phyloP scores from a whole-genome alignment of 2,329 filamentous ascomycete species.

The Aplosporella prunicola region DNA sequence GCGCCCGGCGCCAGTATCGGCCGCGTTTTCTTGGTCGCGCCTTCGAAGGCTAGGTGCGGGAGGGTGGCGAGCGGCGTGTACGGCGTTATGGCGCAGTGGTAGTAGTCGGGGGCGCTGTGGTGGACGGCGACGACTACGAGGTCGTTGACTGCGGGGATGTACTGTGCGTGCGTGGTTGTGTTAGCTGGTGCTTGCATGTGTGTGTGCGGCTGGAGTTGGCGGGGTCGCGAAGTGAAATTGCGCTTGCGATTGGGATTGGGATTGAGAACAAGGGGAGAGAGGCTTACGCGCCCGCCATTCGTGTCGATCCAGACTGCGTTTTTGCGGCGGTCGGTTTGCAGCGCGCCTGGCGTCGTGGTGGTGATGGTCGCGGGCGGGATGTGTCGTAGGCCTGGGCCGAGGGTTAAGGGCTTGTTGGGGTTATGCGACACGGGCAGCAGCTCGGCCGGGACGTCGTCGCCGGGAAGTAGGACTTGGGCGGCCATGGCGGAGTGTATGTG shows the following conservation, averaged over 20 bases:
- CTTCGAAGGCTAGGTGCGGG: conserved; percentile 85
- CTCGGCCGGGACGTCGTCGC: conserved; percentile 60
- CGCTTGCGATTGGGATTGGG: conserved; percentile 18
- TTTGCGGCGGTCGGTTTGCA: conserved; percentile 61
- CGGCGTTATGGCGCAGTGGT: conserved; percentile 66
- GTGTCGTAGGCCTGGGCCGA: conserved; percentile 77
- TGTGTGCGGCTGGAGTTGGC: not conserved
- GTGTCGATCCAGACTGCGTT: conserved; percentile 71
- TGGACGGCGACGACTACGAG: conserved; percentile 81
- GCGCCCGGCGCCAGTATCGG: conserved; percentile 66
- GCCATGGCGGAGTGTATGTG: too few species aligned
- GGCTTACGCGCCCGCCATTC: conserved; percentile 56
- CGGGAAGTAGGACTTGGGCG: conserved; percentile 65
- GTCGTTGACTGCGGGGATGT: conserved; percentile 70
- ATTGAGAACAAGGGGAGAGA: too few species aligned
- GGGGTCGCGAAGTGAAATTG: not conserved
- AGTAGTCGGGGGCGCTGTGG: conserved; percentile 65
- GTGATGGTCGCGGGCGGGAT: conserved; percentile 67
- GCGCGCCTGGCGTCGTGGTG: conserved; percentile 56
- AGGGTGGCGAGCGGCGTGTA: conserved; percentile 57
- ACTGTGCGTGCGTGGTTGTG: conserved; percentile 41
- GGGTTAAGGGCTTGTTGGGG: conserved; percentile 57
- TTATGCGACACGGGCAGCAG: conserved; percentile 60
- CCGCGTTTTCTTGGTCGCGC: conserved; percentile 82
- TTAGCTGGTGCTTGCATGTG: not conserved